Base-by-base conservation (phyloP, 257 asterid genomes). In the Striga asiatica region DNA sequence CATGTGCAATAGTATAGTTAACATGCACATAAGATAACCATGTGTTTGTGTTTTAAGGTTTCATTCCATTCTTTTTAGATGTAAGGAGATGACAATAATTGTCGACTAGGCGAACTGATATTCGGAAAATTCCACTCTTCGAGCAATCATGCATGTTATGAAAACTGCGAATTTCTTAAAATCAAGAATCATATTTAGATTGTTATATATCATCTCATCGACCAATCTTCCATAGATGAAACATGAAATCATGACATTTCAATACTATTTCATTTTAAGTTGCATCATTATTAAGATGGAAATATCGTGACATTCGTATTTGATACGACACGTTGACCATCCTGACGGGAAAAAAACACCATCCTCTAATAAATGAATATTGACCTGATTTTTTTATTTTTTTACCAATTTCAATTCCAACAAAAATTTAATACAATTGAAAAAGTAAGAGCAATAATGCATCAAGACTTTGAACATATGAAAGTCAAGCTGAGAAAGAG, bases 401-500 rank as follows among this genome's bases (percentile, higher is more conserved):
- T n/a, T n/a, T n/a, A n/a, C n/a, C n/a, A n/a, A n/a, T 45, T 45
- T 45, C 9, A 45, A 20, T 20, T 18, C 35, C 8, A 29, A 5
- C 5, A 10, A 29, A 3, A 3, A 29, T 5, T 29, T 29, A 29
- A 34, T 7, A 34, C 41, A 8, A 34, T 8, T 7, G 41, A 12
- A 56, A 8, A 37, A 56, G n/a, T n/a, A 22, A 56, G 41, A 9
- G 23, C 55, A 41, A 53, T 28, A 49, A 2, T 23, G 51, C 23
- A 17, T 25, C 13, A 20, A 48, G 25, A 23, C 28, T 22, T 21
- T 17, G 29, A 47, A 49, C 46, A 37, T 41, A 56, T 43, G 47
- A 58, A 54, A 10, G 19, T 46, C n/a, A n/a, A 45, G 62, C 13
- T 43, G 25, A 63, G 54, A 60, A 47, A 29, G 53, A 60, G 54